Conservation (phyloP, 177 flowering plant species). For the Tripterygium wilfordii region DNA sequence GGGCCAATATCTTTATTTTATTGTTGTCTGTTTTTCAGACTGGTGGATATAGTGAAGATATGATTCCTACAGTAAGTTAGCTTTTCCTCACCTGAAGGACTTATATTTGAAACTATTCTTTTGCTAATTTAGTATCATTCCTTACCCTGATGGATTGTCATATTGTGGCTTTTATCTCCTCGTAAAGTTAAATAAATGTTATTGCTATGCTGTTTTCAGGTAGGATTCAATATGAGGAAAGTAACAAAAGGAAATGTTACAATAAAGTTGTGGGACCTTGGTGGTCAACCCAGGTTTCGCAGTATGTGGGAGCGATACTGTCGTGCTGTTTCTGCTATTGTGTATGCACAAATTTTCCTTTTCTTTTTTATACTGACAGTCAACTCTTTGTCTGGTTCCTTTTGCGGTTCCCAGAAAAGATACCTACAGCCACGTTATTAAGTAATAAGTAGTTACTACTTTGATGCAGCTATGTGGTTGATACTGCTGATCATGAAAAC, state of each 20-base stretch:
- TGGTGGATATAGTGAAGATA: constrained; percentile 96
- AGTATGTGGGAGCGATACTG: constrained; percentile 99
- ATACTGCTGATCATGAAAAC: constrained; percentile 43
- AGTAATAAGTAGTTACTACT: neutral
- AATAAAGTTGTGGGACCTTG: constrained; percentile 97
- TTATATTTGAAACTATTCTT: neutral
- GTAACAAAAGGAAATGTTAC: constrained; percentile 96
- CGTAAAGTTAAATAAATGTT: no score
- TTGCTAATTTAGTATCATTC: neutral
- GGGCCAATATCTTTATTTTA: constrained; percentile 5
- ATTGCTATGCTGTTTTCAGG: constrained; percentile 54
- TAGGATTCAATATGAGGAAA: constrained; percentile 95
- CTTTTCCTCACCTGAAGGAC: neutral
- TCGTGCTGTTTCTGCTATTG: constrained; percentile 93
- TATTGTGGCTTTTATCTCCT: no score
- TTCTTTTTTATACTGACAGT: neutral
- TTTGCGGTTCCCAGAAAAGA: neutral
- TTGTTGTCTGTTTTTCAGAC: constrained; percentile 42
- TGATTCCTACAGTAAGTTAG: constrained; percentile 89
- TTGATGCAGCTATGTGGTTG: constrained; percentile 39
- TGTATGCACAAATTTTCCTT: constrained; percentile 36
- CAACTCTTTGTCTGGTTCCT: neutral
- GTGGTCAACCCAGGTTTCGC: constrained; percentile 98
- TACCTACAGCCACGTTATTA: neutral
- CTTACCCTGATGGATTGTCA: no score